These are phyloP conservation scores for Moesziomyces antarcticus DNA, from an alignment of 1,284 basidiomycete species.

Conservation along the genomic window DNA sequence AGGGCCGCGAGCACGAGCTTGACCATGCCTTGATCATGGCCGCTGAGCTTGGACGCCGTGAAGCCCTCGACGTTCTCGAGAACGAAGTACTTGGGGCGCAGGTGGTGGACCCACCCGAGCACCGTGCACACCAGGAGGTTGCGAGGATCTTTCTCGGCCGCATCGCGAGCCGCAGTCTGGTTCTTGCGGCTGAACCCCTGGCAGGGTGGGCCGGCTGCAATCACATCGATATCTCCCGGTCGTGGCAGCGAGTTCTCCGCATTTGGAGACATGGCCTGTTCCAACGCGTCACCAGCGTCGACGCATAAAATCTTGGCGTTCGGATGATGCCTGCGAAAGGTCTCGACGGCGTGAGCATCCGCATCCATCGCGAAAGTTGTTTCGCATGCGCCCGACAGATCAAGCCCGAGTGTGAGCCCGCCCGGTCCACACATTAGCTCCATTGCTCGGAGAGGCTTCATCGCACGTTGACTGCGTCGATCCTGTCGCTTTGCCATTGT, in stretches of 20 bases:
- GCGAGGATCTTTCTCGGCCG: slow-evolving; percentile 20
- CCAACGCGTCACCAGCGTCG: slow-evolving; percentile 28
- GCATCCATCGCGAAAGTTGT: slow-evolving; percentile 31
- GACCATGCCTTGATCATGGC: slow-evolving; percentile 18
- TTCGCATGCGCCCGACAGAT: slow-evolving; percentile 33
- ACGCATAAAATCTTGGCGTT: slow-evolving; percentile 2
- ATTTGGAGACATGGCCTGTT: slow-evolving; percentile 4
- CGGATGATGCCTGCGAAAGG: slow-evolving; percentile 31
- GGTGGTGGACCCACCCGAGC: slow-evolving; percentile 37
- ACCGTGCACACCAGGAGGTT: slow-evolving; percentile 33
- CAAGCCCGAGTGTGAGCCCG: slow-evolving; percentile 36
- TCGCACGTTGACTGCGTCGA: neutral
- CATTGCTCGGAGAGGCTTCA: slow-evolving; percentile 4
- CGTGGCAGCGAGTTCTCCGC: slow-evolving; percentile 11
- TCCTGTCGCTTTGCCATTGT: neutral
- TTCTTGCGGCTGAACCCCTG: slow-evolving; percentile 39
- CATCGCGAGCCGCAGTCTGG: slow-evolving; percentile 5
- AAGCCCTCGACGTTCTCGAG: slow-evolving; percentile 44
- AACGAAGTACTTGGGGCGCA: slow-evolving; percentile 21
- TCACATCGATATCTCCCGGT: slow-evolving; percentile 28
- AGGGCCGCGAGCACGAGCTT: slow-evolving; percentile 22
- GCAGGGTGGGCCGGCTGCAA: slow-evolving; percentile 37
- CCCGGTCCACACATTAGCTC: slow-evolving; percentile 45
- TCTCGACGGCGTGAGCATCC: slow-evolving; percentile 14
- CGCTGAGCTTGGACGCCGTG: slow-evolving; percentile 17